phyloP scores from a whole-genome alignment of 75 land plant genomes.

The Pinus albicaulis region DNA sequence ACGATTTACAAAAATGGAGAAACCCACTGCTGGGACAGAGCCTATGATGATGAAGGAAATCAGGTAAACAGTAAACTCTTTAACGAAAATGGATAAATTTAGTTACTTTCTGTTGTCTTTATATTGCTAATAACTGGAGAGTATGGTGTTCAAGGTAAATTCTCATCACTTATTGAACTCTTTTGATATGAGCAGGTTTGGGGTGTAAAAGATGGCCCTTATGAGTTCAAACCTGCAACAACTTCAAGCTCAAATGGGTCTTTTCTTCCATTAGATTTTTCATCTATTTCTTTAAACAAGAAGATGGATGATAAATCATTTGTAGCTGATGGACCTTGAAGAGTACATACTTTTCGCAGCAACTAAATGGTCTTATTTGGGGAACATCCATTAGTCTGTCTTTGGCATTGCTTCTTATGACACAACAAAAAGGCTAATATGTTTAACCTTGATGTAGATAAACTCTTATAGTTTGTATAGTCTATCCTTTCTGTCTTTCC shows the following conservation, averaged over 20 bases:
- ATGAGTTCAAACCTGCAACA: slow-evolving; percentile 84
- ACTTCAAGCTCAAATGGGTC: slow-evolving; percentile 44
- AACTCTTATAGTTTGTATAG: too few species aligned
- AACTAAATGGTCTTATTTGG: too few species aligned
- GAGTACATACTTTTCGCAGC: too few species aligned
- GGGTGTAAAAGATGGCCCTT: slow-evolving; percentile 85
- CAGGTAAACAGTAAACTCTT: slow-evolving; percentile 66
- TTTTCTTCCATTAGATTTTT: slow-evolving; percentile 36
- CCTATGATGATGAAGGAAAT: slow-evolving; percentile 89
- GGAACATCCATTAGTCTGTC: too few species aligned
- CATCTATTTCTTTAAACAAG: slow-evolving; percentile 12
- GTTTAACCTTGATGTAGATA: too few species aligned
- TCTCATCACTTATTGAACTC: background rate
- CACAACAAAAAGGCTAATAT: too few species aligned
- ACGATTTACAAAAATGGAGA: slow-evolving; percentile 76
- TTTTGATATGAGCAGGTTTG: slow-evolving; percentile 65
- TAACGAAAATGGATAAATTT: background rate
- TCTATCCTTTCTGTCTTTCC: too few species aligned
- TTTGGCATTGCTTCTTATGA: too few species aligned
- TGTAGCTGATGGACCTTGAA: background rate
- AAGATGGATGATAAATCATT: slow-evolving; percentile 6
- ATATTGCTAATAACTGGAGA: background rate
- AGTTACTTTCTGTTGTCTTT: background rate
- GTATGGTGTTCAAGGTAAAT: background rate
- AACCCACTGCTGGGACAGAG: slow-evolving; percentile 87